Evolutionary conservation across 2,329 filamentous ascomycete genomes (phyloP).

Genomic region (Zalaria sp.): DNA sequence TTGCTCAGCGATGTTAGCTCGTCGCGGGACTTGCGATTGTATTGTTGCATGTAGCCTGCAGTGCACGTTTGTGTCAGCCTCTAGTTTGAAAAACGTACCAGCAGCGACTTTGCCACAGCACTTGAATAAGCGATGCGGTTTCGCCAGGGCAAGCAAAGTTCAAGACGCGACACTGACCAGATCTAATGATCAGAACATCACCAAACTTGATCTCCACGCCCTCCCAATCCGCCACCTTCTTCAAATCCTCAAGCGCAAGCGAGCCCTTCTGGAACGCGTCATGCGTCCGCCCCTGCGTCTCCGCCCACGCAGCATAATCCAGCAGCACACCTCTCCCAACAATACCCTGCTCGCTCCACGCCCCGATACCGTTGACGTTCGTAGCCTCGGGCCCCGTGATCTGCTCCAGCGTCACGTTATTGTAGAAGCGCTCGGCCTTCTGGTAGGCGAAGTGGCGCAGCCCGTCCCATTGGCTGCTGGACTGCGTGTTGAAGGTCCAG

Average conservation of each 20-base stretch:
- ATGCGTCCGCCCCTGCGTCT: slow-evolving; percentile 24
- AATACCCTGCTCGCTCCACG: slow-evolving; percentile 39
- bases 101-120: too few species aligned
- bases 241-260: slow-evolving; percentile 25
- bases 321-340: slow-evolving; percentile 41
- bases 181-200: slow-evolving; percentile 38
- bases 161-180: slow-evolving; percentile 1
- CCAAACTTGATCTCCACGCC: slow-evolving; percentile 41
- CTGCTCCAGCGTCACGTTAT: slow-evolving; percentile 23
- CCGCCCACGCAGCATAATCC: slow-evolving; percentile 37
- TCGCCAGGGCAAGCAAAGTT: neutral
- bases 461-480: slow-evolving; percentile 45
- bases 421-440: slow-evolving; percentile 23
- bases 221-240: slow-evolving; percentile 30
- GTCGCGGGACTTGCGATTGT: slow-evolving; percentile 21
- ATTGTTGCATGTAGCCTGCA: slow-evolving; percentile 29
- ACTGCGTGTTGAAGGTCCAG: slow-evolving; percentile 45
- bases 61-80: neutral
- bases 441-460: slow-evolving; percentile 38
- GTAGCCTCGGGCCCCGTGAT: slow-evolving; percentile 22
- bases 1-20: slow-evolving; percentile 25
- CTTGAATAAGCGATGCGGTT: too few species aligned
- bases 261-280: slow-evolving; percentile 18
- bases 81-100: neutral
- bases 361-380: slow-evolving; percentile 29